A percentile compares a stretch with the other conserved stretches of the same genome.
These are phyloP conservation scores for Malus hybrid DNA, from an alignment of 331 rosid species.

Conservation along the genomic window DNA sequence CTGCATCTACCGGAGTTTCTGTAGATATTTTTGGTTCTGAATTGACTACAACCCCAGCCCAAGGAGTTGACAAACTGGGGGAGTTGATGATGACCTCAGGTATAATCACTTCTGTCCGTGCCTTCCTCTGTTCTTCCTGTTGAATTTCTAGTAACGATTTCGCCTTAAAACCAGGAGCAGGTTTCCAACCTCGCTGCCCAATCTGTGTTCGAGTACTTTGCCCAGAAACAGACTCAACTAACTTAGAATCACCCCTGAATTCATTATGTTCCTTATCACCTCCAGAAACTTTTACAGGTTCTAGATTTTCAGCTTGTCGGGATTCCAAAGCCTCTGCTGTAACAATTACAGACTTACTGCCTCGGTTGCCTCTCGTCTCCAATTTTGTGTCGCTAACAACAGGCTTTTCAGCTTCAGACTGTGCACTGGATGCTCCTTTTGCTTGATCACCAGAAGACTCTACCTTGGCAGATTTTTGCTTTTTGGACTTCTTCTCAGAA, in stretches of 20 bases:
- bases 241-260: slow-evolving; percentile 20
- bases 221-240: slow-evolving; percentile 25
- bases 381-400: slow-evolving; percentile 20
- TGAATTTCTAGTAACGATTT: slow-evolving; percentile 89
- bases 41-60: slow-evolving; percentile 73
- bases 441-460: slow-evolving; percentile 50
- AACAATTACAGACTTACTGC: slow-evolving; percentile 18
- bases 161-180: slow-evolving; percentile 75
- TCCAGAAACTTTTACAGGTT: slow-evolving; percentile 20
- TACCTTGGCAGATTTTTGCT: slow-evolving; percentile 70
- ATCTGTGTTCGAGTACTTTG: slow-evolving; percentile 35
- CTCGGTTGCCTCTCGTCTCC: slow-evolving; percentile 23
- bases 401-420: slow-evolving; percentile 36
- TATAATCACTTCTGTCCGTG: slow-evolving; percentile 35
- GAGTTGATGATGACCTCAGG: slow-evolving; percentile 50
- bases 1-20: slow-evolving; percentile 42
- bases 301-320: slow-evolving; percentile 26
- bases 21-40: slow-evolving; percentile 41
- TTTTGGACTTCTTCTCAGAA: slow-evolving; percentile 74
- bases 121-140: slow-evolving; percentile 82
- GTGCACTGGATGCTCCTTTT: slow-evolving; percentile 43
- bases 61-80: slow-evolving; percentile 48
- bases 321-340: slow-evolving; percentile 19
- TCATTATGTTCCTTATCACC: slow-evolving; percentile 24
- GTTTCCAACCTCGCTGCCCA: slow-evolving; percentile 78